Base-by-base conservation (phyloP, 345 rosid genomes). In the Eucalyptus sp. region DNA sequence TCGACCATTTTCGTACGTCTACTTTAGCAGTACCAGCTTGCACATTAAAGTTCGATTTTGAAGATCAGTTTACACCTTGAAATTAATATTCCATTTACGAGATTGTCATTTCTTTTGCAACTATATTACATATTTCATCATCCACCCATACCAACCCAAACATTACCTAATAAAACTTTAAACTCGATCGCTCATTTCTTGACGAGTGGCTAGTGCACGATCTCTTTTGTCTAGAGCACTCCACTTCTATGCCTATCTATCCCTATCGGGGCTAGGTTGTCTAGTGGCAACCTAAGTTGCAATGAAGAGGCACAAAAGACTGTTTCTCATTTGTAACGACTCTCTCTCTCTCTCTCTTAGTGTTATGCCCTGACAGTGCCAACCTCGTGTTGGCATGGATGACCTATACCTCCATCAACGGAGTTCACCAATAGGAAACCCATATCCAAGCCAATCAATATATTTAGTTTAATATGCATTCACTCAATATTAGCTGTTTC, bases 401-500 rank as follows among this genome's bases (percentile, higher is more conserved):
- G 60, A 56, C 29, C 1, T 52, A 56, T 2, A 56, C 6, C 29
- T 56, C 6, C 62, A 56, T 56, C 0, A 56, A 0, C 1, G 0
- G 13, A 56, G 0, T 8, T 56, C 1, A 1, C 29, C 62, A 24
- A 56, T 1, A 1, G 62, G 12, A 56, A 56, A 10, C 6, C 62
- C 62, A 56, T 9, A 56, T 56, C 13, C 62, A 0, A 24, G 6
- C 3, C 3, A 56, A 25, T 56, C 29, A 56, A 56, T 22, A 22
- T 56, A 24, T 4, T 25, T 25, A 56, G 13, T 56, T 54, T 22
- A 24, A 24, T 56, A 0, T 24, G 0, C 29, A 24, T 56, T 24
- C 29, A 56, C 0, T 24, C 10, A 22, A 56, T 56, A 56, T 56
- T 56, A 24, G 0, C 0, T 4, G 0, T 8, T 56, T 24, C 0